Evolutionary conservation across 2,329 filamentous ascomycete species (phyloP).

Genomic region (Rhynchosporium graminicola): DNA sequence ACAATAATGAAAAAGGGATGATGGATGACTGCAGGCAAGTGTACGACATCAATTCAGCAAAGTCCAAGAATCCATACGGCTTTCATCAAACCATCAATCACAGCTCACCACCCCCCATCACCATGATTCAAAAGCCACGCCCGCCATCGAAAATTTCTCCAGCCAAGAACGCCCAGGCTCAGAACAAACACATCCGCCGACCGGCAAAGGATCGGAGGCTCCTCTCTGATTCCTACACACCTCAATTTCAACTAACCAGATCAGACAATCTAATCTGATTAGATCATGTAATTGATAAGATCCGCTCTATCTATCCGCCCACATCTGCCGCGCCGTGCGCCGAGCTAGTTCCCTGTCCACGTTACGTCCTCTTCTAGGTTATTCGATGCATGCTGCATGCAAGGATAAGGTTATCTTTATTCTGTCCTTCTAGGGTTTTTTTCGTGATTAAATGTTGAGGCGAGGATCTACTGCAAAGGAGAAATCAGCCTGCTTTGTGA

Average conservation of each 20-base stretch:
- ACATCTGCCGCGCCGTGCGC: constrained; percentile 5
- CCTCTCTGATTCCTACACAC: not conserved
- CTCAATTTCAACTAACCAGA: not conserved
- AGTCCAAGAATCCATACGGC: not conserved
- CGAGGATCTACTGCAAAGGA: no score
- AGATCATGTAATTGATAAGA: constrained; percentile 5
- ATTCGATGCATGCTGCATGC: not conserved
- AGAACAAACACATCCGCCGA: not conserved
- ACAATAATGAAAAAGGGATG: no score
- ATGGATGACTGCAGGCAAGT: no score
- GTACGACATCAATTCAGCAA: not conserved
- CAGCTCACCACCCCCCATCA: not conserved
- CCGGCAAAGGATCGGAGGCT: not conserved
- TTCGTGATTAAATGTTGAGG: no score
- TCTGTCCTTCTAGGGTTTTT: no score
- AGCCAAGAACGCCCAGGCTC: not conserved
- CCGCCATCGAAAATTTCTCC: not conserved
- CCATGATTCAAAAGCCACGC: not conserved
- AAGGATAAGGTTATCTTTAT: no score
- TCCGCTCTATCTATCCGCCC: not conserved
- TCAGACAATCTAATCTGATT: constrained; percentile 8
- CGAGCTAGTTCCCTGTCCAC: not conserved
- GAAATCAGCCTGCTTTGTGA: no score
- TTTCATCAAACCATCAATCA: not conserved
- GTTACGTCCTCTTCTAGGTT: not conserved